Evolutionary conservation across 352 stramenopile genomes (phyloP).

Genomic region (Globisporangium iwayamae): DNA sequence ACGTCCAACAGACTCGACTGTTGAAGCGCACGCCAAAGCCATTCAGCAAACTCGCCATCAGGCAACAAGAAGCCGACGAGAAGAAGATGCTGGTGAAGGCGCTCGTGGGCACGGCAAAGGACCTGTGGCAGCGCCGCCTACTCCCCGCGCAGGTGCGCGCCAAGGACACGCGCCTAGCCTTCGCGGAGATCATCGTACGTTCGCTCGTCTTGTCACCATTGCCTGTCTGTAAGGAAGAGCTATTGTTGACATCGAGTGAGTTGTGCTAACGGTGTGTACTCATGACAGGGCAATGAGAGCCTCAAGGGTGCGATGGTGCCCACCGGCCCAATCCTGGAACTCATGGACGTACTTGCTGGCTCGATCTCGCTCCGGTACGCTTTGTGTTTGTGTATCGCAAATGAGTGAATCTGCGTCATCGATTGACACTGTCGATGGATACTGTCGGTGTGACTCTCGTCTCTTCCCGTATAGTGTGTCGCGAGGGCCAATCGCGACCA

Average conservation of each 20-base stretch:
- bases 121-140: constrained; percentile 39
- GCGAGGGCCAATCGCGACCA: constrained; percentile 35
- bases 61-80: neutral
- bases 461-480: constrained; percentile 19
- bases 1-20: neutral
- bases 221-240: neutral
- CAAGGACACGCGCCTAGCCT: constrained; percentile 48
- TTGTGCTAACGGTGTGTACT: neutral
- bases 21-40: neutral
- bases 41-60: neutral
- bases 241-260: neutral
- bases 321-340: constrained; percentile 44
- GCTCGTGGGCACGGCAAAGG: constrained; percentile 34
- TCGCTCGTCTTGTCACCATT: neutral
- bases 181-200: constrained; percentile 57
- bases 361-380: constrained; percentile 31
- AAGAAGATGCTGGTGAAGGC: constrained; percentile 35
- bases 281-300: constrained; percentile 39
- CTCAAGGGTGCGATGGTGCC: constrained; percentile 41
- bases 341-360: constrained; percentile 54
- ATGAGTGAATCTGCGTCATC: neutral
- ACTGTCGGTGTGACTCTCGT: neutral
- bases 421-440: neutral
- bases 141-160: constrained; percentile 43
- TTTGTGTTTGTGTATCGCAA: neutral